Base-by-base conservation (phyloP, 139 green algal species). In the Zygnema cylindricum region DNA sequence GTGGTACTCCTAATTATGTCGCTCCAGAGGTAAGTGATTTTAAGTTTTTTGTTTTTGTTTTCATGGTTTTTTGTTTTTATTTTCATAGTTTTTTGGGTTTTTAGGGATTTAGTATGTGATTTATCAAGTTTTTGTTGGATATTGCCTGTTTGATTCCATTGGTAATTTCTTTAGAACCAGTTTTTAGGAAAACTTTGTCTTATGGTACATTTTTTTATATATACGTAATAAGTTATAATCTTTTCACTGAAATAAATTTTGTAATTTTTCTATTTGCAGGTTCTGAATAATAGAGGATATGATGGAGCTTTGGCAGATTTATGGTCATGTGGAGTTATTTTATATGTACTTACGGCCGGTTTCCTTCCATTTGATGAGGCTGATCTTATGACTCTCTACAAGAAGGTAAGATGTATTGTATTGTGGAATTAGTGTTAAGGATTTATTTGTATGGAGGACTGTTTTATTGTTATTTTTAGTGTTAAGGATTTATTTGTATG, bases 251-350 rank as follows among this genome's bases (percentile, higher is more conserved):
- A n/a, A n/a, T n/a, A n/a, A n/a, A n/a, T n/a, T n/a, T n/a, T n/a
- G n/a, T n/a, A n/a, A n/a, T n/a, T n/a, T n/a, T n/a, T n/a, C n/a
- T n/a, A 21, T 73, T 11, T 71, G 81, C 85, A 92, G 88, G 88
- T 92, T 55, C 43, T 93, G 81, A 54, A 69, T 43, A 77, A 91
- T 71, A 91, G 92, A 84, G 86, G 86, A 39, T 93, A 94, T 81
- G 55, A 86, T 57, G 92, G 91, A n/a, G 88, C 83, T 2, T 43
- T 73, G n/a, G 95, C 95, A 0, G 95, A 98, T 92, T 89, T 97
- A 40, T 98, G 95, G 95, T 95, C 92, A 16, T 96, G 92, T 25
- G 95, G 95, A 22, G 95, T 98, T 11, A 94, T 96, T 69, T 92
- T 97, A 25, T 97, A 95, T 87, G 86, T 91, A 32, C 43, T 92